A percentile compares a stretch with the other conserved stretches of the same genome.
Evolutionary conservation across 202 grass and related monocot genomes (phyloP).

Genomic region (Digitaria exilis): DNA sequence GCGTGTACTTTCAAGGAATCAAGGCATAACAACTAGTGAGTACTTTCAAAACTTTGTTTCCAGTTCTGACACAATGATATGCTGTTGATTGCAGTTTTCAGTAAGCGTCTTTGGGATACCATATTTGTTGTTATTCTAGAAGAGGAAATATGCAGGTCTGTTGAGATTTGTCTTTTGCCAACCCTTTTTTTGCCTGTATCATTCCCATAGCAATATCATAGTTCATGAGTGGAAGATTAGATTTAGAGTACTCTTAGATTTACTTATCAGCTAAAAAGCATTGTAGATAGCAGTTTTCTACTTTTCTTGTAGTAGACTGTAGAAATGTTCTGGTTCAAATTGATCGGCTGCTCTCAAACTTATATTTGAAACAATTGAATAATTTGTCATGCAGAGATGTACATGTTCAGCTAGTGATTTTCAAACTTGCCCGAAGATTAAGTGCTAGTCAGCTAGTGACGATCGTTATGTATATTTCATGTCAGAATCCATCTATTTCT

Average conservation of each 20-base stretch:
- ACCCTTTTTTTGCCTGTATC: neutral
- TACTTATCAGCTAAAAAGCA: neutral
- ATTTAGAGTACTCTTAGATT: too few relatives aligned
- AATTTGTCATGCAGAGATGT: neutral
- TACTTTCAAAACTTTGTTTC: neutral
- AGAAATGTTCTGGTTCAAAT: neutral
- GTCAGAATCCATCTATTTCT: neutral
- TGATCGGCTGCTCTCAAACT: neutral
- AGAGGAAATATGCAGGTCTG: conserved; percentile 28
- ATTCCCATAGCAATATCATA: neutral
- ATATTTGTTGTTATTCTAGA: neutral
- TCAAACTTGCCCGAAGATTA: neutral
- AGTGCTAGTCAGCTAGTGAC: neutral
- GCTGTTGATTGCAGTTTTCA: neutral
- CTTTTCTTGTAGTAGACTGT: neutral
- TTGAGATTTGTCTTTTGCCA: neutral
- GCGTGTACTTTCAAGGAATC: neutral
- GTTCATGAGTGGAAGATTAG: neutral
- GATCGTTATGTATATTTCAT: neutral
- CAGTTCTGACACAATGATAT: neutral
- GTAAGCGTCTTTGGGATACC: conserved; percentile 4
- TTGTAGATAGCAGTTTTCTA: neutral
- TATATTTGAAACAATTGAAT: neutral
- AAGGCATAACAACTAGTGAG: neutral
- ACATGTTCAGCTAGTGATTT: neutral